These are phyloP conservation scores for Talinum fruticosum DNA, from an alignment of 148 eudicot genomes.

Conservation along the genomic window DNA sequence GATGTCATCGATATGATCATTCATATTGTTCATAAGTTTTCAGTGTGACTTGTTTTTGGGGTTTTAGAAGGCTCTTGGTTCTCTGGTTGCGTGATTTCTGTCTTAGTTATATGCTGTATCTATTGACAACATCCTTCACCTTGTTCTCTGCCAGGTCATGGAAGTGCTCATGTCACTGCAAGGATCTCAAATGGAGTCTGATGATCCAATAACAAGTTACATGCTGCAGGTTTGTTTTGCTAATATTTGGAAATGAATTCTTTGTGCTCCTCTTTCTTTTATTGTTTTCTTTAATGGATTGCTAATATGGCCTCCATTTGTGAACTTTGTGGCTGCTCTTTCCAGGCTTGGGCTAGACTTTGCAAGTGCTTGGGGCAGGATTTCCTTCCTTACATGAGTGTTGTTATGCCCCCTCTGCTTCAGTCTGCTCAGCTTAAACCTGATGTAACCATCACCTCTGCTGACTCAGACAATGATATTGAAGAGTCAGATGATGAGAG, in stretches of 20 bases:
- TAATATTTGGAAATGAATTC: not conserved
- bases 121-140: not conserved
- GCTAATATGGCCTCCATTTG: not conserved
- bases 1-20: not conserved
- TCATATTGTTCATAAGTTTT: not conserved
- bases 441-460: conserved; percentile 91
- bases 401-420: conserved; percentile 94
- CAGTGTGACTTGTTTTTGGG: not conserved
- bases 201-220: conserved; percentile 94
- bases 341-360: conserved; percentile 98
- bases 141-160: conserved; percentile 65
- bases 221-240: conserved; percentile 73
- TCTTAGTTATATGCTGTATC: not conserved
- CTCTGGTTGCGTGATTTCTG: not conserved
- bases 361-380: conserved; percentile 99
- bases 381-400: conserved; percentile 94
- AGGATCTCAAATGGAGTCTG: conserved; percentile 95
- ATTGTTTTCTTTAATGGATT: not conserved
- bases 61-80: not conserved
- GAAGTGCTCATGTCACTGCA: conserved; percentile 95
- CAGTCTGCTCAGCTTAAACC: conserved; percentile 97
- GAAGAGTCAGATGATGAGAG: conserved; percentile 98
- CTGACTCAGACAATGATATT: conserved; percentile 83
- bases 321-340: conserved; percentile 15
- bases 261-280: not conserved